Percentiles rank a stretch among this genome's conserved stretches.
phyloP scores from a whole-genome alignment of 805 yeast species.

The Saccharomyces mikatae region DNA sequence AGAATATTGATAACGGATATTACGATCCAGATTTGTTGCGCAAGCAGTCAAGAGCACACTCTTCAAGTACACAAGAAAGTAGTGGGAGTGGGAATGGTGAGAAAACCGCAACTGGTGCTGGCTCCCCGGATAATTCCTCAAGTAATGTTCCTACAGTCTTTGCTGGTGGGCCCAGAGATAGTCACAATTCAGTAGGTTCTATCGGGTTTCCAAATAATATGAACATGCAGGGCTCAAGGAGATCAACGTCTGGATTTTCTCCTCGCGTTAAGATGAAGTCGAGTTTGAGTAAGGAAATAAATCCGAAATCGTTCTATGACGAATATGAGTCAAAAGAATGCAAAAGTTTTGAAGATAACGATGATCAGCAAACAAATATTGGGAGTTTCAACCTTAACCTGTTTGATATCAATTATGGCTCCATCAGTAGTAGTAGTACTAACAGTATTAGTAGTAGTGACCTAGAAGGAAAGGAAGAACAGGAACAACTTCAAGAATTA shows the following conservation, averaged over 20 bases:
- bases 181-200: conserved; percentile 20
- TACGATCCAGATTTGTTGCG: conserved; percentile 47
- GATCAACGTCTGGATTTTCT: conserved; percentile 2
- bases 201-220: conserved; percentile 10
- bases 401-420: background rate
- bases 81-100: conserved; percentile 17
- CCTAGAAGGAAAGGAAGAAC: conserved; percentile 7
- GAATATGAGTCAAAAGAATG: background rate
- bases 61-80: conserved; percentile 19
- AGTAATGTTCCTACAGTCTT: conserved; percentile 14
- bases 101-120: background rate
- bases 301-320: conserved; percentile 1
- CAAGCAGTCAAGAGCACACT: conserved; percentile 35
- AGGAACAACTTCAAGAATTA: background rate
- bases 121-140: background rate
- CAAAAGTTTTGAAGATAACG: background rate
- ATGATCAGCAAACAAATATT: background rate
- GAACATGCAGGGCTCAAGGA: background rate
- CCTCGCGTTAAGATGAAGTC: conserved; percentile 14
- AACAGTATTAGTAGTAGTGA: conserved; percentile 2
- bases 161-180: conserved; percentile 22
- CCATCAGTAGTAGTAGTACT: conserved; percentile 3
- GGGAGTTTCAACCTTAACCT: background rate
- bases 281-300: conserved; percentile 20
- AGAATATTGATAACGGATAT: conserved; percentile 58